Evolutionary conservation across 768 basidiomycete species (phyloP).

Genomic region (Termitomyces sp.): DNA sequence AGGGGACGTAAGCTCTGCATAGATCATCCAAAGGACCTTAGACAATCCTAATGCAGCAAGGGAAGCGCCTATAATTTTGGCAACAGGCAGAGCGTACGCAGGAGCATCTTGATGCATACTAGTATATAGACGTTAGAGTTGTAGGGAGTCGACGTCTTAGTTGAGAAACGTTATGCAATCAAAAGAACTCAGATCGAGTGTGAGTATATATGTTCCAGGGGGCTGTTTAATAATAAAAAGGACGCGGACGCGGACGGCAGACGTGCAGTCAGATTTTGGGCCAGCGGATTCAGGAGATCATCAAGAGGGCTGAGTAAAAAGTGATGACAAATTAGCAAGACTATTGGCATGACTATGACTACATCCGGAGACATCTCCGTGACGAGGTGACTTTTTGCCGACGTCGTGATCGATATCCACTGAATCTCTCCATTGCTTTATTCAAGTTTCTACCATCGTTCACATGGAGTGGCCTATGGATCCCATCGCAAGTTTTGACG

Average conservation of each 20-base stretch:
- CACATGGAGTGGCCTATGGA: too few relatives aligned
- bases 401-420: too few relatives aligned
- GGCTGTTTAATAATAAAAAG: background rate
- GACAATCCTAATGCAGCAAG: slow-evolving; percentile 26
- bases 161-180: background rate
- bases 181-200: background rate
- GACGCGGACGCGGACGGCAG: background rate
- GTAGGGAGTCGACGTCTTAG: background rate
- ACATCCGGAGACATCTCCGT: too few relatives aligned
- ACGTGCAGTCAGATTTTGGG: background rate
- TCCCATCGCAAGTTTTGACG: background rate
- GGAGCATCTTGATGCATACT: background rate
- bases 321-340: background rate
- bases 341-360: too few relatives aligned
- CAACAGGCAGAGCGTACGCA: background rate
- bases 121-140: background rate
- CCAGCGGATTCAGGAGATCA: background rate
- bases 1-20: slow-evolving; percentile 34
- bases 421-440: too few relatives aligned
- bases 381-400: too few relatives aligned
- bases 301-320: background rate
- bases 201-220: background rate
- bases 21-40: slow-evolving; percentile 30
- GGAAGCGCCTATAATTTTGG: slow-evolving; percentile 12
- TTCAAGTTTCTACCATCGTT: too few relatives aligned